These are phyloP conservation scores for Neurospora sp. DNA, from an alignment of 495 filamentous ascomycete species.

Conservation along the genomic window DNA sequence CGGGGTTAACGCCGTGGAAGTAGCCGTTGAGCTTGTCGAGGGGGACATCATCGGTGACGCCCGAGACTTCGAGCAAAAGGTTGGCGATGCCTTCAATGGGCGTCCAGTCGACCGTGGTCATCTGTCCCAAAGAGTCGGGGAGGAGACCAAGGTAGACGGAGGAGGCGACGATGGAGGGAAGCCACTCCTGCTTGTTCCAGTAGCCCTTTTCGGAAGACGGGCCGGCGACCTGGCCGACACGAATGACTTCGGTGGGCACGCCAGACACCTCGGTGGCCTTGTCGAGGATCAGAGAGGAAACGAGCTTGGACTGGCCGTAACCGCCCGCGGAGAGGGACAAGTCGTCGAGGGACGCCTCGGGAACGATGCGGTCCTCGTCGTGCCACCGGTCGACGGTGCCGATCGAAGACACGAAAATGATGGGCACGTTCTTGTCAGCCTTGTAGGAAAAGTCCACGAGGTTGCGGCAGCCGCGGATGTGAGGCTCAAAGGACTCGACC, in stretches of 20 bases:
- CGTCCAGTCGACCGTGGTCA: slow-evolving; percentile 44
- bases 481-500: slow-evolving; percentile 44
- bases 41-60: slow-evolving; percentile 15
- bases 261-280: slow-evolving; percentile 25
- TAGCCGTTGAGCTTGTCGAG: slow-evolving; percentile 27
- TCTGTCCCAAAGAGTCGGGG: slow-evolving; percentile 27
- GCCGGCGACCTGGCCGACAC: slow-evolving; percentile 51
- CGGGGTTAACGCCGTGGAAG: slow-evolving; percentile 41
- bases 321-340: slow-evolving; percentile 30
- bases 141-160: slow-evolving; percentile 32
- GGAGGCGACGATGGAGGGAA: slow-evolving; percentile 41
- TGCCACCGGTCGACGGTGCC: slow-evolving; percentile 29
- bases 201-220: slow-evolving; percentile 30
- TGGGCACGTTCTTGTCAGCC: slow-evolving; percentile 33
- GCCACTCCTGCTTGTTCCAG: slow-evolving; percentile 52
- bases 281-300: slow-evolving; percentile 42
- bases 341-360: slow-evolving; percentile 37
- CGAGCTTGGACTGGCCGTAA: slow-evolving; percentile 48
- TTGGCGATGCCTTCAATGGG: slow-evolving; percentile 37
- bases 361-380: slow-evolving; percentile 21
- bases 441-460: slow-evolving; percentile 41
- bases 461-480: slow-evolving; percentile 42
- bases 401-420: slow-evolving; percentile 49
- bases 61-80: slow-evolving; percentile 27
- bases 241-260: slow-evolving; percentile 36